Conservation (phyloP, 1,284 basidiomycete species). For the Cutaneotrichosporon cavernicola region DNA sequence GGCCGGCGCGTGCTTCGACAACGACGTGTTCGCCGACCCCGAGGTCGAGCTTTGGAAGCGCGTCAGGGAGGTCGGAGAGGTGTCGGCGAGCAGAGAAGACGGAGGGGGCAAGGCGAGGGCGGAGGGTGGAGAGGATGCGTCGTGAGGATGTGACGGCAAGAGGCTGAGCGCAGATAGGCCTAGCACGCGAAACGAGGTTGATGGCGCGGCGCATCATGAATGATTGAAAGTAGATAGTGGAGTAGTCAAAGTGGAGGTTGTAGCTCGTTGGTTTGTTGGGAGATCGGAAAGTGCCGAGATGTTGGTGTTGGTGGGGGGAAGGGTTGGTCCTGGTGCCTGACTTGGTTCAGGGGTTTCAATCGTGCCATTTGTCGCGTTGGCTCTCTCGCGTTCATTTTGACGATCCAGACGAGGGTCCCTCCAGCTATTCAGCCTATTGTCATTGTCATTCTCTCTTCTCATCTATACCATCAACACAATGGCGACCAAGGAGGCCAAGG, state of each 20-base stretch:
- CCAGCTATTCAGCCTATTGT: no score
- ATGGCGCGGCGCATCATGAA: not conserved
- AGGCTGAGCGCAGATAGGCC: no score
- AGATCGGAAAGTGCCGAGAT: not conserved
- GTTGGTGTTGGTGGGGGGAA: no score
- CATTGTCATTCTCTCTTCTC: not conserved
- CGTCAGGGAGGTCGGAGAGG: not conserved
- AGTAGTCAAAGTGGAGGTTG: not conserved
- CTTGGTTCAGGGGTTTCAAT: no score
- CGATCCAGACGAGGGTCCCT: no score
- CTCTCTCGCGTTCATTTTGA: no score
- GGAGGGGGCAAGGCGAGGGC: not conserved
- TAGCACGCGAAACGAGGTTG: not conserved
- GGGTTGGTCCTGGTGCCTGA: no score
- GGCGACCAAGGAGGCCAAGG: conserved; percentile 44
- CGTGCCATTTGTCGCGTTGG: no score
- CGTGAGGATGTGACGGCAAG: no score
- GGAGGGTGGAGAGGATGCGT: not conserved
- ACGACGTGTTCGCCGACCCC: not conserved
- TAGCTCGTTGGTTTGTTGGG: no score
- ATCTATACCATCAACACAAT: conserved; percentile 1
- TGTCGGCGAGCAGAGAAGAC: not conserved
- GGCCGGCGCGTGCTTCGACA: not conserved
- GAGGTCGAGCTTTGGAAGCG: not conserved
- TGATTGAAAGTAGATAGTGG: not conserved